Percentiles rank a stretch among this genome's conserved stretches.
phyloP scores from a whole-genome alignment of 352 stramenopile genomes.

The Lagenidium giganteum region DNA sequence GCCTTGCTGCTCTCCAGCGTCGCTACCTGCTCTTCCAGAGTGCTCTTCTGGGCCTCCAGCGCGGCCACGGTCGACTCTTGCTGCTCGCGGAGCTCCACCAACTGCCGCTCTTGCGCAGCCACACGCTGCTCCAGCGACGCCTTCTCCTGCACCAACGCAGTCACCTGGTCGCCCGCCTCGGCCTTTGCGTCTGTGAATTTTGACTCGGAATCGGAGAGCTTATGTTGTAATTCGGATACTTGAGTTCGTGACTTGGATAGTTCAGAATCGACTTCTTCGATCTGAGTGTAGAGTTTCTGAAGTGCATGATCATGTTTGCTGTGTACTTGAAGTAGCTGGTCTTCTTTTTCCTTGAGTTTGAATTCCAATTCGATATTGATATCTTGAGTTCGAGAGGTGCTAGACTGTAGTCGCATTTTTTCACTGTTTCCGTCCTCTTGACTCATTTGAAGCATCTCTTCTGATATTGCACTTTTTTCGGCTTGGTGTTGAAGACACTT shows the following conservation, averaged over 20 bases:
- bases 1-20: slow-evolving; percentile 1
- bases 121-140: slow-evolving; percentile 10
- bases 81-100: not conserved
- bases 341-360: too few species aligned
- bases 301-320: too few species aligned
- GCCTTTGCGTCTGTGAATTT: slow-evolving; percentile 15
- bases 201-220: slow-evolving; percentile 7
- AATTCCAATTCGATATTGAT: too few species aligned
- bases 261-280: not conserved
- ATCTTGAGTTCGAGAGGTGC: too few species aligned
- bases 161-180: slow-evolving; percentile 14
- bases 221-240: slow-evolving; percentile 3
- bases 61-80: not conserved
- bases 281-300: slow-evolving; percentile 1
- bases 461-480: too few species aligned
- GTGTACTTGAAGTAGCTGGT: too few species aligned
- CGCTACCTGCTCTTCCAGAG: not conserved
- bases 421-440: slow-evolving; percentile 5
- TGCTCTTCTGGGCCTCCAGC: not conserved
- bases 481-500: not conserved
- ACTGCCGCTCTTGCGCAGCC: slow-evolving; percentile 8
- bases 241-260: not conserved
- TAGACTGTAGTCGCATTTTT: not conserved
- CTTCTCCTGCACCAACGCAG: slow-evolving; percentile 15
- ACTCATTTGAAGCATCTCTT: too few species aligned